Conservation (phyloP, 2,329 filamentous ascomycete genomes). For the Myriangium duriaei region DNA sequence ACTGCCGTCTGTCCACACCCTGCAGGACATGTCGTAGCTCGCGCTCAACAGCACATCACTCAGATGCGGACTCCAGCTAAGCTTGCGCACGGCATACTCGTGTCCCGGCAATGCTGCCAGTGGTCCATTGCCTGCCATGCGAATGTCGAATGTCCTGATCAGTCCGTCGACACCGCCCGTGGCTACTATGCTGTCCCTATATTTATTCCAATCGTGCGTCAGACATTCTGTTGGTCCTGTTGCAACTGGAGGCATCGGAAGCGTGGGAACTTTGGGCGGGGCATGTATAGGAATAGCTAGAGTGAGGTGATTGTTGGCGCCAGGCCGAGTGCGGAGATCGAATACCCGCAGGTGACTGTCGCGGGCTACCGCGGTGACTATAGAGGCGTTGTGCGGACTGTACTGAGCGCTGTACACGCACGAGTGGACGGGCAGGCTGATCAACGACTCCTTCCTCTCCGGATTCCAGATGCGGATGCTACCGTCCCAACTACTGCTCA, state of each 20-base stretch:
- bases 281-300: constrained; percentile 74
- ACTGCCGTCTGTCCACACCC: constrained; percentile 81
- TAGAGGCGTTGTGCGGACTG: constrained; percentile 71
- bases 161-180: constrained; percentile 79
- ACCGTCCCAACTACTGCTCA: constrained; percentile 90
- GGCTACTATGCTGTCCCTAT: constrained; percentile 70
- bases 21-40: constrained; percentile 96
- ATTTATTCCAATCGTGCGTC: constrained; percentile 99
- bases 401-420: constrained; percentile 93
- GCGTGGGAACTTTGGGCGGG: constrained; percentile 40
- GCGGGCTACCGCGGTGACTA: constrained; percentile 77
- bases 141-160: constrained; percentile 82
- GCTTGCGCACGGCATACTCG: constrained; percentile 73
- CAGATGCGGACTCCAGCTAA: constrained; percentile 92
- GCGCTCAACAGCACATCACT: constrained; percentile 75
- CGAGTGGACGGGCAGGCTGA: constrained; percentile 78
- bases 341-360: constrained; percentile 85
- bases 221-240: constrained; percentile 67
- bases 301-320: constrained; percentile 76
- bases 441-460: constrained; percentile 49
- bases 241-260: constrained; percentile 28
- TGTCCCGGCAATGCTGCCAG: constrained; percentile 67
- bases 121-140: constrained; percentile 61
- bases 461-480: constrained; percentile 95
- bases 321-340: constrained; percentile 77